Evolutionary conservation across 1,284 basidiomycete species (phyloP).

Genomic region (Tylopilus orsonianus): DNA sequence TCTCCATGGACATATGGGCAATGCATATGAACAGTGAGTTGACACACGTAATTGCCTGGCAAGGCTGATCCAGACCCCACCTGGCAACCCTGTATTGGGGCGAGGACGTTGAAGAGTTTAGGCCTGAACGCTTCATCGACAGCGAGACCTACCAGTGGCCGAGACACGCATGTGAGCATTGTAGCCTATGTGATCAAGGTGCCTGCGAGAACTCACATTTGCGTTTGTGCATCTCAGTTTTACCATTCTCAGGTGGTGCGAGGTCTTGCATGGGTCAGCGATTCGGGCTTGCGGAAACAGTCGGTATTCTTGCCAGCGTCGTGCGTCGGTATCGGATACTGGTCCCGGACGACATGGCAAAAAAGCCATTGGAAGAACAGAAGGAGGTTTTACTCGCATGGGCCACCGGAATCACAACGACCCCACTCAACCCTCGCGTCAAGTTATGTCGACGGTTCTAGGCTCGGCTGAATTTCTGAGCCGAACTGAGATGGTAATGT

Average conservation of each 20-base stretch:
- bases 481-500: too few species aligned
- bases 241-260: slow-evolving; percentile 41
- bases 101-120: slow-evolving; percentile 41
- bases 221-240: slow-evolving; percentile 16
- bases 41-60: not conserved
- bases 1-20: slow-evolving; percentile 41
- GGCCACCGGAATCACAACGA: slow-evolving; percentile 33
- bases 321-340: slow-evolving; percentile 32
- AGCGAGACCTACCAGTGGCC: slow-evolving; percentile 39
- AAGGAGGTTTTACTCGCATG: slow-evolving; percentile 31
- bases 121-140: slow-evolving; percentile 50
- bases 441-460: slow-evolving; percentile 22
- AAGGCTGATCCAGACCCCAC: not conserved
- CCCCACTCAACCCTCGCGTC: slow-evolving; percentile 28
- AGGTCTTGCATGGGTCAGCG: slow-evolving; percentile 43
- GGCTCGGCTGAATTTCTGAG: too few species aligned
- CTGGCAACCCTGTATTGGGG: slow-evolving; percentile 42
- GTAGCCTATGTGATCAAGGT: not conserved
- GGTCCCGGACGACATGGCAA: slow-evolving; percentile 35
- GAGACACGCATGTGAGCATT: slow-evolving; percentile 31
- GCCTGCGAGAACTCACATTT: not conserved
- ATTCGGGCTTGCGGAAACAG: slow-evolving; percentile 31
- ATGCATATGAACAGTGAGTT: slow-evolving; percentile 39
- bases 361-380: slow-evolving; percentile 27
- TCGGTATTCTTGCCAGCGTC: slow-evolving; percentile 32